Conservation (phyloP, 352 stramenopile genomes). For the Phytopythium delawarense region DNA sequence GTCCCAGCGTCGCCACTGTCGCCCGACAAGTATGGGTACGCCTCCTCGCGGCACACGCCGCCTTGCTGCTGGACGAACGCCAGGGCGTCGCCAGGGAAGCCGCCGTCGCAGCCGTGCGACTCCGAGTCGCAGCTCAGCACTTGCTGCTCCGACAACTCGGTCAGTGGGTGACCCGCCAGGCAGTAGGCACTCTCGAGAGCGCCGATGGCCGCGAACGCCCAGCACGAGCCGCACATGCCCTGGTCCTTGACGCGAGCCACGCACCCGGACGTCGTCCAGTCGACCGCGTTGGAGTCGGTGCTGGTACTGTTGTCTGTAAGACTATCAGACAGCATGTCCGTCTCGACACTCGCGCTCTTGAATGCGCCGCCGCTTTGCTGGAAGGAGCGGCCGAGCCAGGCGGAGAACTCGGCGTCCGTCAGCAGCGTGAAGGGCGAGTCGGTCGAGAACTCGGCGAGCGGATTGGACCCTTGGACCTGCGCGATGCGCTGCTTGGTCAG, state of each 20-base stretch:
- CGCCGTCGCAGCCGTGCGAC: constrained; percentile 88
- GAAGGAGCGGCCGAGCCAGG: constrained; percentile 44
- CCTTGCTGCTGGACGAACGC: constrained; percentile 80
- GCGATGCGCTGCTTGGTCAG: constrained; percentile 59
- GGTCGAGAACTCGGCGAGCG: constrained; percentile 56
- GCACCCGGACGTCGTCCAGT: constrained; percentile 63
- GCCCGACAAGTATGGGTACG: constrained; percentile 82
- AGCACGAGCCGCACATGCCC: constrained; percentile 96
- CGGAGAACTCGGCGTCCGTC: constrained; percentile 61
- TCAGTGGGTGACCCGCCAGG: constrained; percentile 63
- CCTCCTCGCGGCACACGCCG: constrained; percentile 71
- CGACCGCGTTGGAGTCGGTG: constrained; percentile 18
- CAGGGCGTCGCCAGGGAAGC: constrained; percentile 85
- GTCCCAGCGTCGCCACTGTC: constrained; percentile 19
- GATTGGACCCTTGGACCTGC: constrained; percentile 42
- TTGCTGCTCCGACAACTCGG: constrained; percentile 91
- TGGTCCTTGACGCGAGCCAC: constrained; percentile 92
- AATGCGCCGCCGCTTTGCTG: constrained; percentile 12
- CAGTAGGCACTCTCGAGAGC: constrained; percentile 90
- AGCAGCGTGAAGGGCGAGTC: constrained; percentile 72
- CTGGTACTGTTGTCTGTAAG: constrained; percentile 4
- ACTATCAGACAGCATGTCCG: neutral
- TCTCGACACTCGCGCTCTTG: constrained; percentile 1
- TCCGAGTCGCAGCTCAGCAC: constrained; percentile 86
- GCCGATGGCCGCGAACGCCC: constrained; percentile 94